Conservation (phyloP, 192 early-diverging fungal species). For the Linnemannia zychae region DNA sequence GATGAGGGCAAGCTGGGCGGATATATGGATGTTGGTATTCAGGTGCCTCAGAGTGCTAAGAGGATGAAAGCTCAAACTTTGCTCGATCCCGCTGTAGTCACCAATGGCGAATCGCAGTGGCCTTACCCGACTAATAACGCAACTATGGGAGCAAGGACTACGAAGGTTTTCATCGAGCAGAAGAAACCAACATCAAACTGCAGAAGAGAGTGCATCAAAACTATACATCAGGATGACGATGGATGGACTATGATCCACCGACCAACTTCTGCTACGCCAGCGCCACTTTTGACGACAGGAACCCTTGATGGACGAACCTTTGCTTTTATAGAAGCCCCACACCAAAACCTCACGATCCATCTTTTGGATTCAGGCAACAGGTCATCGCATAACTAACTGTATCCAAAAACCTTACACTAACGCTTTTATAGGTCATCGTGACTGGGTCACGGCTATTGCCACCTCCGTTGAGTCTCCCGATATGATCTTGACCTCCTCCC, state of each 20-base stretch:
- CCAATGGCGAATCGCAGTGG: background rate
- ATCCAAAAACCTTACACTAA: background rate
- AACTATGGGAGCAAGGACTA: background rate
- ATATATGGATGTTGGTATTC: conserved; percentile 3
- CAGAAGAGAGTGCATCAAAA: background rate
- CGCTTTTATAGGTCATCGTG: conserved; percentile 75
- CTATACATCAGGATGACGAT: background rate
- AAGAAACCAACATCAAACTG: background rate
- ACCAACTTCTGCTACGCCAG: background rate
- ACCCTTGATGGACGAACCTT: background rate
- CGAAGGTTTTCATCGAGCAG: background rate
- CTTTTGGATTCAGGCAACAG: background rate
- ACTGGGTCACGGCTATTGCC: conserved; percentile 97
- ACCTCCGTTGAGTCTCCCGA: conserved; percentile 96
- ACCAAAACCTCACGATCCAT: background rate
- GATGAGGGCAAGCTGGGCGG: conserved; percentile 13
- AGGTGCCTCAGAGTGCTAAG: background rate
- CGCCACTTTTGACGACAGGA: background rate
- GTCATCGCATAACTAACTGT: background rate
- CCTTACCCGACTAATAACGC: background rate
- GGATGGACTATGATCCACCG: background rate
- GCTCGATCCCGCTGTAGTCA: background rate
- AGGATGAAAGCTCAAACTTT: background rate
- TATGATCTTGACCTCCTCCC: conserved; percentile 97
- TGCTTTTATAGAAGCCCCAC: background rate